Conservation (phyloP, 2,329 filamentous ascomycete genomes). For the Monosporascus sp. region DNA sequence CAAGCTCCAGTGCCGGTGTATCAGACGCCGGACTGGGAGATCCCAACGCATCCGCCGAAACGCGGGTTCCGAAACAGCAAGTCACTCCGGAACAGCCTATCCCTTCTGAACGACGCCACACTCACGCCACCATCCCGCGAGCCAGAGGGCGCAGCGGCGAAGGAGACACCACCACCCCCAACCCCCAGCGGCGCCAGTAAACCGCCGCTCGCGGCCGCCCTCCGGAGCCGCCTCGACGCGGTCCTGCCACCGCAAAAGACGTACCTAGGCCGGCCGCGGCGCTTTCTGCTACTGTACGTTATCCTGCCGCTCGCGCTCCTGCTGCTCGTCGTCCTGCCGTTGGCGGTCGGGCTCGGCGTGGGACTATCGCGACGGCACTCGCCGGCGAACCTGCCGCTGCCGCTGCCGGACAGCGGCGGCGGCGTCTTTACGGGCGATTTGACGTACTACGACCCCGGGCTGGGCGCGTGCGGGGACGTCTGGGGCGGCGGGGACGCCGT, state of each 20-base stretch:
- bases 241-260: slow-evolving; percentile 17
- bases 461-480: slow-evolving; percentile 64
- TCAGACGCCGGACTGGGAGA: slow-evolving; percentile 12
- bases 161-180: background rate
- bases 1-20: background rate
- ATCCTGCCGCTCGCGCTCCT: slow-evolving; percentile 16
- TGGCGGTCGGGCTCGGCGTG: slow-evolving; percentile 22
- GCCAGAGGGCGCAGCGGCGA: background rate
- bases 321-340: slow-evolving; percentile 16
- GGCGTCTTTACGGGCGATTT: slow-evolving; percentile 54
- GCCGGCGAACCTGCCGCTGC: slow-evolving; percentile 14
- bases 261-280: slow-evolving; percentile 19
- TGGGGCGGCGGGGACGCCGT: slow-evolving; percentile 52
- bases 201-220: slow-evolving; percentile 2
- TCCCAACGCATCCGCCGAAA: slow-evolving; percentile 2
- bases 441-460: slow-evolving; percentile 61
- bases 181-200: background rate
- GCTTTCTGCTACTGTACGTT: slow-evolving; percentile 16
- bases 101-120: background rate
- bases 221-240: slow-evolving; percentile 14
- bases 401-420: slow-evolving; percentile 12
- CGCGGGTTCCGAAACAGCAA: slow-evolving; percentile 2
- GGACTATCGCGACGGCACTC: slow-evolving; percentile 13
- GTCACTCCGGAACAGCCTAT: slow-evolving; percentile 3
- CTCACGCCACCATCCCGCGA: background rate